These are phyloP conservation scores for Diphasiastrum complanatum DNA, from an alignment of 83 land plant genomes.

Conservation along the genomic window DNA sequence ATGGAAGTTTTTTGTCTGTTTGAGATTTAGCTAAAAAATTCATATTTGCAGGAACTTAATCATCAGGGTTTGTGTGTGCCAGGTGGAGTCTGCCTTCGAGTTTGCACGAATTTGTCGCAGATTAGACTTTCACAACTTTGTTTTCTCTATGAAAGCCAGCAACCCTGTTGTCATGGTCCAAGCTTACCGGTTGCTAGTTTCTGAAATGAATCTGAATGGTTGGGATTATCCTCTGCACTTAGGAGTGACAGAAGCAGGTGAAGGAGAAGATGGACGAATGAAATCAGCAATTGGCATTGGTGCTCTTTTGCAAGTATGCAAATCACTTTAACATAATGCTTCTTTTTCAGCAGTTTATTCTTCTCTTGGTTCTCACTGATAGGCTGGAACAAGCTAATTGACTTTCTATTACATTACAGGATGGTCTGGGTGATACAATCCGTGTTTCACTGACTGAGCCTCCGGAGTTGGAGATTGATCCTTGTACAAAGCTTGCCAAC, in stretches of 20 bases:
- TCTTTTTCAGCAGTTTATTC: too few species aligned
- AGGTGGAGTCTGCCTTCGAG: constrained; percentile 99
- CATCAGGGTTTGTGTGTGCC: constrained; percentile 8
- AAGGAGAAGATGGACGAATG: constrained; percentile 99
- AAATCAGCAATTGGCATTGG: constrained; percentile 99
- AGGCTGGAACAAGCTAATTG: background rate
- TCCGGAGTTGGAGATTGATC: constrained; percentile 96
- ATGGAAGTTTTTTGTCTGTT: too few species aligned
- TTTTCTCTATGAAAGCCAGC: constrained; percentile 99
- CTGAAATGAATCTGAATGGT: constrained; percentile 91
- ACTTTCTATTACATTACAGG: constrained; percentile 37
- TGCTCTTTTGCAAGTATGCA: constrained; percentile 78
- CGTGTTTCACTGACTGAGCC: constrained; percentile 96
- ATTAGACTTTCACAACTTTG: constrained; percentile 87
- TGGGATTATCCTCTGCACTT: constrained; percentile 99
- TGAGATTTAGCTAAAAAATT: too few species aligned
- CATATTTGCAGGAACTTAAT: too few species aligned
- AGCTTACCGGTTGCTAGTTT: constrained; percentile 90
- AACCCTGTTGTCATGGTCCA: constrained; percentile 97
- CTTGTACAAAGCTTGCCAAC: constrained; percentile 85
- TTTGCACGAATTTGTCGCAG: constrained; percentile 91
- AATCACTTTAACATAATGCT: too few species aligned
- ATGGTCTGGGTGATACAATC: constrained; percentile 95
- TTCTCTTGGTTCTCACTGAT: constrained; percentile 14
- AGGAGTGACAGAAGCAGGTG: constrained; percentile 99